Percentiles rank a stretch among this genome's conserved stretches.
Evolutionary conservation across 495 filamentous ascomycete genomes (phyloP).

Genomic region (Xylaria cubensis): DNA sequence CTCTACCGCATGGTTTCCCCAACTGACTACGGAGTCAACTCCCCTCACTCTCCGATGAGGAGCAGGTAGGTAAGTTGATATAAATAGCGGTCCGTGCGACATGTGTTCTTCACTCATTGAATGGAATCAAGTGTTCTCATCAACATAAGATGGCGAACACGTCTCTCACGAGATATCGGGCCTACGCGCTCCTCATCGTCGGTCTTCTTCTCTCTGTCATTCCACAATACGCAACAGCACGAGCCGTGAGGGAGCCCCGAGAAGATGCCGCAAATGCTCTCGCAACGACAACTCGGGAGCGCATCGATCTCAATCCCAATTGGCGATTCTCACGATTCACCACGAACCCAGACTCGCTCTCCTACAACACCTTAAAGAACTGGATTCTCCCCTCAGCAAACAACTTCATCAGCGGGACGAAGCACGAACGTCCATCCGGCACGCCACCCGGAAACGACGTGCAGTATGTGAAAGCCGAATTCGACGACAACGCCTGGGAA

Average conservation of each 20-base stretch:
- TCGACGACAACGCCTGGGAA: conserved; percentile 50
- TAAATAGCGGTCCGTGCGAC: neutral
- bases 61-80: neutral
- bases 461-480: conserved; percentile 42
- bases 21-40: neutral
- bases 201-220: conserved; percentile 12
- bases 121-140: neutral
- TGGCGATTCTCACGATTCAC: conserved; percentile 50
- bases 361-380: conserved; percentile 44
- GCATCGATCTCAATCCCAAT: conserved; percentile 40
- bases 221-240: conserved; percentile 19
- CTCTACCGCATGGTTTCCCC: neutral
- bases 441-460: conserved; percentile 39
- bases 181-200: conserved; percentile 4
- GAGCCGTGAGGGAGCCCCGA: neutral
- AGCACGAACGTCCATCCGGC: conserved; percentile 41
- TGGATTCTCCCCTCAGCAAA: conserved; percentile 52
- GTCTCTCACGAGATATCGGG: conserved; percentile 4
- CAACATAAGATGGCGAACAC: conserved; percentile 14
- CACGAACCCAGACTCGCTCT: conserved; percentile 45
- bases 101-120: neutral
- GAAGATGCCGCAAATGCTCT: neutral
- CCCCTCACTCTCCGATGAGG: conserved; percentile 10
- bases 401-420: conserved; percentile 44
- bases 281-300: conserved; percentile 8